These are phyloP conservation scores for Penicillium decumbens DNA, from an alignment of 2,329 filamentous ascomycete genomes.

Conservation along the genomic window DNA sequence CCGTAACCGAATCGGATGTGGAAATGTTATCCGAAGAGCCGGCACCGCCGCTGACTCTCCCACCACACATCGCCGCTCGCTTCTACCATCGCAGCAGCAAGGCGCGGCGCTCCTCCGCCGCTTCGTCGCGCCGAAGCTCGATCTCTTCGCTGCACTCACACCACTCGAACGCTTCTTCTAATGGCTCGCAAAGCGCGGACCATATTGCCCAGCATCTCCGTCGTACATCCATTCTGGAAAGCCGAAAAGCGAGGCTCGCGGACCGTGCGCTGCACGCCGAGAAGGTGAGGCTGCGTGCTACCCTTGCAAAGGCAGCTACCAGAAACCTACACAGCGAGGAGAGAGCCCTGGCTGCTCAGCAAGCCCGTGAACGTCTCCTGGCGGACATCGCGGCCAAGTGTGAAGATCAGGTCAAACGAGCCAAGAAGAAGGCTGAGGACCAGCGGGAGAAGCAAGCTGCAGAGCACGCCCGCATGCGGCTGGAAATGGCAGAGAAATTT, in stretches of 20 bases:
- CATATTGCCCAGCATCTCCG: conserved; percentile 62
- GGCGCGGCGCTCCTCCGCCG: conserved; percentile 56
- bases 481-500: conserved; percentile 62
- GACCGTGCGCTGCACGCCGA: conserved; percentile 63
- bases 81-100: conserved; percentile 53
- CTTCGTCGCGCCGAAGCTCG: conserved; percentile 61
- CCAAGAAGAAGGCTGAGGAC: conserved; percentile 63
- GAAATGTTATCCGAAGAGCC: conserved; percentile 42
- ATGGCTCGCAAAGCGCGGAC: conserved; percentile 51
- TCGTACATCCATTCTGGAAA: conserved; percentile 61
- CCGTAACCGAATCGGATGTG: conserved; percentile 33
- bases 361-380: conserved; percentile 59
- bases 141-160: conserved; percentile 61
- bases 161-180: conserved; percentile 50
- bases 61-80: conserved; percentile 59
- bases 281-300: conserved; percentile 60
- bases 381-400: conserved; percentile 62
- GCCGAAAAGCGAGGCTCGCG: conserved; percentile 59
- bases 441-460: conserved; percentile 61
- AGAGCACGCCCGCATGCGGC: conserved; percentile 54
- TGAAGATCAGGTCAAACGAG: conserved; percentile 61
- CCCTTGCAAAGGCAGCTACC: conserved; percentile 57
- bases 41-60: conserved; percentile 46
- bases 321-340: conserved; percentile 57
- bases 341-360: conserved; percentile 58